Base-by-base conservation (phyloP, 1,139 yeast species). In the Blastobotrys arbuscula region DNA sequence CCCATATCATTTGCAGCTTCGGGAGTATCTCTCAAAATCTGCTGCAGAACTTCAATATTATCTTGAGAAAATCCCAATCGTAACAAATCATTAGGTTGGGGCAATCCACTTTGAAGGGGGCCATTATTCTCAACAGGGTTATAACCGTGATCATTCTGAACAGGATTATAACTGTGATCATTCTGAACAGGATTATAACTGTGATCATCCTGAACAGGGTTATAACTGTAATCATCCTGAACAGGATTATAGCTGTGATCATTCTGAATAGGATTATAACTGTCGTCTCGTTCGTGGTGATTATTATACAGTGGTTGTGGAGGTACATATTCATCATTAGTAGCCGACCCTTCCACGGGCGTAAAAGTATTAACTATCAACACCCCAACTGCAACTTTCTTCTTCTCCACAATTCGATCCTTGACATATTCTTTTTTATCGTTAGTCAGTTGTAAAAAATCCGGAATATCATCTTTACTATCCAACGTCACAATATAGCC, bases 401-500 rank as follows among this genome's bases (percentile, higher is more conserved):
- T 9, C 19, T 42, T 31, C 3, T 16, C 26, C 24, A 5, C 33
- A 10, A 36, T n/a, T 28, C 50, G 50, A 8, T 43, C 28, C 19
- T 42, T 48, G 12, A 56, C 19, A 24, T 31, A 34, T 23, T 47
- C 49, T 42, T 47, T 39, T 48, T 53, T 54, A 13, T 46, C 55
- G 9, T 50, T 44, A n/a, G 53, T 50, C 18, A 56, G 45, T 18
- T 44, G 52, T 42, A 57, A 39, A 39, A 53, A 59, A 7, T 55
- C 55, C n/a, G 73, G 72, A 19, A 61, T 42, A 3, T 58, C 54
- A 13, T 42, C 45, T 16, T 61, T 64, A 13, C 50, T 49, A 4
- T 59, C 49, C 20, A 79, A 55, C 1, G 86, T 74, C 31, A 83
- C 63, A 42, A 85, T 55, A 63, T 84, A 85, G 2, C 82, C 74